Percentiles rank a stretch among this genome's conserved stretches.
These are phyloP conservation scores for Akebia trifoliata DNA, from an alignment of 164 flowering plant genomes.

Conservation along the genomic window DNA sequence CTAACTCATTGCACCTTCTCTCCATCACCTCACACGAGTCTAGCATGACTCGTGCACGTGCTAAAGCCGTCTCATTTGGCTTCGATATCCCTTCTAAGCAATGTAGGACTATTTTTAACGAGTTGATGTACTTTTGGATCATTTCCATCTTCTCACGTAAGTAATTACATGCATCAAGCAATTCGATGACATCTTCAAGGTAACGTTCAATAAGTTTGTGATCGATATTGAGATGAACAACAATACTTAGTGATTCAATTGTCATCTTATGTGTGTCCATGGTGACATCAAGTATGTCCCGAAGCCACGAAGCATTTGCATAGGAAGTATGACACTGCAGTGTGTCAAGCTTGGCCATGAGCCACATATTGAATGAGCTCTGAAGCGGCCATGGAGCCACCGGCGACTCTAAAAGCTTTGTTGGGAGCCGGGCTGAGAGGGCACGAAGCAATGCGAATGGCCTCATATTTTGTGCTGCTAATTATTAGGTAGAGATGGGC, in stretches of 20 bases:
- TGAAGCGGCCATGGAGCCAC: conserved; percentile 27
- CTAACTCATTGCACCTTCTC: conserved; percentile 17
- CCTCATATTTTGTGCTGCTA: conserved; percentile 14
- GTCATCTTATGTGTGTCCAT: conserved; percentile 20
- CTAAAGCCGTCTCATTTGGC: conserved; percentile 11
- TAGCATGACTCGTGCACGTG: conserved; percentile 10
- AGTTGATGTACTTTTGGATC: conserved; percentile 15
- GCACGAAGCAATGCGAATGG: conserved; percentile 17
- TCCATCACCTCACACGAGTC: conserved; percentile 20
- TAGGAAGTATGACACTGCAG: conserved; percentile 1
- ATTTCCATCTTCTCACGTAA: conserved; percentile 19
- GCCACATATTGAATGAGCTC: conserved; percentile 15
- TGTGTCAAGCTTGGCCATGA: conserved; percentile 12
- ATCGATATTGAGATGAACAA: background rate
- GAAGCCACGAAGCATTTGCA: conserved; percentile 13
- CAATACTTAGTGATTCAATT: conserved; percentile 3
- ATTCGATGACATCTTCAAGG: conserved; percentile 18
- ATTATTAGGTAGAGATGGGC: background rate
- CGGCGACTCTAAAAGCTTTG: conserved; percentile 8
- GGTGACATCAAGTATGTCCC: conserved; percentile 13
- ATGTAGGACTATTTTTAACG: conserved; percentile 16
- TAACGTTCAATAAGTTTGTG: conserved; percentile 12
- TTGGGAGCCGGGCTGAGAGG: conserved; percentile 16
- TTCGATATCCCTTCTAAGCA: conserved; percentile 11
- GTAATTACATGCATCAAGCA: conserved; percentile 31